These are phyloP conservation scores for Olyra latifolia DNA, from an alignment of 176 grass and related monocot species.

Conservation along the genomic window DNA sequence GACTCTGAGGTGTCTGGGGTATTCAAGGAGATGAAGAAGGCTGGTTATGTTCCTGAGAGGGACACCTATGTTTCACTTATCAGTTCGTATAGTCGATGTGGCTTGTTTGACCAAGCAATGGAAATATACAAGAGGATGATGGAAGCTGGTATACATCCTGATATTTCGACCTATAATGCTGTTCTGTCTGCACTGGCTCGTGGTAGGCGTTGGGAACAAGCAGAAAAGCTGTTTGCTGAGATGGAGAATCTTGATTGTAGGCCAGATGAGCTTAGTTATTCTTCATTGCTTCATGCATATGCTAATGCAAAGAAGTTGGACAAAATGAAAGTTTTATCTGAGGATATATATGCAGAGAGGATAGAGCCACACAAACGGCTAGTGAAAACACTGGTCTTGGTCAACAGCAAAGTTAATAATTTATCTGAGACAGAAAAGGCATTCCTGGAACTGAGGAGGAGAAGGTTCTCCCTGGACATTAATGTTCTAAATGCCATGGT, in stretches of 20 bases:
- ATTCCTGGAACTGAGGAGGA: conserved; percentile 60
- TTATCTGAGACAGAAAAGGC: conserved; percentile 67
- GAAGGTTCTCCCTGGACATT: conserved; percentile 71
- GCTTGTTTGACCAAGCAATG: conserved; percentile 86
- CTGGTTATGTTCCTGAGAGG: conserved; percentile 85
- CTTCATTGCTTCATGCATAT: conserved; percentile 91
- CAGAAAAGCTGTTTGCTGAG: conserved; percentile 74
- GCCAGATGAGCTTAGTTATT: conserved; percentile 85
- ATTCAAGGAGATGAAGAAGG: conserved; percentile 94
- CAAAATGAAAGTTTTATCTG: conserved; percentile 57
- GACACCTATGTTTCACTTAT: conserved; percentile 92
- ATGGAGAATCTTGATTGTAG: conserved; percentile 75
- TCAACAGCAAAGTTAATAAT: conserved; percentile 83
- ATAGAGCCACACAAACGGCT: conserved; percentile 64
- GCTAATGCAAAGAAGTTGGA: conserved; percentile 70
- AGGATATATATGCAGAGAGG: conserved; percentile 73
- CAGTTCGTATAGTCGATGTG: conserved; percentile 88
- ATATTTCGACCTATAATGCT: conserved; percentile 82
- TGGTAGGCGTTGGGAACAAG: conserved; percentile 64
- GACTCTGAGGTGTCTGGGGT: conserved; percentile 74
- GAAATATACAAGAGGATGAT: conserved; percentile 93
- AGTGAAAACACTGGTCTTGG: conserved; percentile 78
- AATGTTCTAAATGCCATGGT: conserved; percentile 88
- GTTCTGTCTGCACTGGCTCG: conserved; percentile 81
- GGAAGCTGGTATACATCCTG: conserved; percentile 67